A percentile compares a stretch with the other conserved stretches of the same genome.
These are phyloP conservation scores for Circinella minor DNA, from an alignment of 371 early-diverging fungal genomes.

Conservation along the genomic window DNA sequence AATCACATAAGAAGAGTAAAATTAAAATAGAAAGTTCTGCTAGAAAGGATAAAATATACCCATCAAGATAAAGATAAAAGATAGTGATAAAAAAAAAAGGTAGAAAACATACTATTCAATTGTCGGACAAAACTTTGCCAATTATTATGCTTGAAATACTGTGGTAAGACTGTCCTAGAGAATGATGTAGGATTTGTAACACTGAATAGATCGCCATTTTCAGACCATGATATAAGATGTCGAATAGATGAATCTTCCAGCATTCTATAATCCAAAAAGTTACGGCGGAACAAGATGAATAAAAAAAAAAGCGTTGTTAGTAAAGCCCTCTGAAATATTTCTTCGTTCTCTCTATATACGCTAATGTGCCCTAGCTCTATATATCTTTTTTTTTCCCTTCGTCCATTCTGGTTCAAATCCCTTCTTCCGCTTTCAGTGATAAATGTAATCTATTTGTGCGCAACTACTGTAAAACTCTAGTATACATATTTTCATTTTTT, in stretches of 20 bases:
- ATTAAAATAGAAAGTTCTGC: too few relatives aligned
- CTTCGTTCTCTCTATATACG: too few relatives aligned
- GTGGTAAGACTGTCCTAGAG: conserved; percentile 65
- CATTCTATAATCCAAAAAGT: conserved; percentile 42
- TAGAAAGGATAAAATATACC: too few relatives aligned
- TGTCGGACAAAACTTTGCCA: conserved; percentile 88
- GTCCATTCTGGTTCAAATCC: too few relatives aligned
- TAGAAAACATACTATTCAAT: conserved; percentile 64
- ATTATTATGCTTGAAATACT: conserved; percentile 88
- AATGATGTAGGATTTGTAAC: conserved; percentile 67
- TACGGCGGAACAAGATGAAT: too few relatives aligned
- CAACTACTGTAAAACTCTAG: too few relatives aligned
- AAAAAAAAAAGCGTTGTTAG: neutral
- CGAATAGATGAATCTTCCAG: conserved; percentile 62
- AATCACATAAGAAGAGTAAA: too few relatives aligned
- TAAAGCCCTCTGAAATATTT: neutral
- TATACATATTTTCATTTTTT: neutral
- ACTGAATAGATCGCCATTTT: conserved; percentile 64
- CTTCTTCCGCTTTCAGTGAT: too few relatives aligned
- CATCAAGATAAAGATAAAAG: too few relatives aligned
- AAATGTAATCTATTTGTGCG: too few relatives aligned
- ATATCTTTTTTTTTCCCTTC: too few relatives aligned
- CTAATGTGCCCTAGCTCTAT: too few relatives aligned
- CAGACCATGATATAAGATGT: conserved; percentile 66
- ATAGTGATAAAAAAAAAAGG: neutral